phyloP scores from a whole-genome alignment of 164 flowering plant genomes.

The Echeveria elegans region DNA sequence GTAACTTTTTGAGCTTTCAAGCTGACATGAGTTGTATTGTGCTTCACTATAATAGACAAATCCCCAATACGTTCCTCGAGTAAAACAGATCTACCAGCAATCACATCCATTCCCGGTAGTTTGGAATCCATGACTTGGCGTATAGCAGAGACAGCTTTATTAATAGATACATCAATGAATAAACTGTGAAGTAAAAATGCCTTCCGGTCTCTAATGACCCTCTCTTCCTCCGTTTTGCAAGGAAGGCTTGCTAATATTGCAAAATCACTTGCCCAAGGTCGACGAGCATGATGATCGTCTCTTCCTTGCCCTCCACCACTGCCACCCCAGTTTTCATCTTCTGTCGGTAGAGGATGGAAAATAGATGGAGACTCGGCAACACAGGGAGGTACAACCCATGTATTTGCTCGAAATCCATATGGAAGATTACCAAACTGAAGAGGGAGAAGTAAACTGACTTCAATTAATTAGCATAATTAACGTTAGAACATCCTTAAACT shows the following conservation, averaged over 20 bases:
- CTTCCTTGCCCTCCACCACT: conserved; percentile 88
- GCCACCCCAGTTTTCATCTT: conserved; percentile 96
- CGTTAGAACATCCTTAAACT: not conserved
- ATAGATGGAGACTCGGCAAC: conserved; percentile 45
- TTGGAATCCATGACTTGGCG: conserved; percentile 32
- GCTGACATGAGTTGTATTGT: conserved; percentile 41
- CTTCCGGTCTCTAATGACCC: conserved; percentile 76
- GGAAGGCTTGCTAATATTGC: conserved; percentile 71
- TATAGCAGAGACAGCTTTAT: conserved; percentile 66
- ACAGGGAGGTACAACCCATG: conserved; percentile 81
- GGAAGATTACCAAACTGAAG: conserved; percentile 97
- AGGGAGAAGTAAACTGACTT: not conserved
- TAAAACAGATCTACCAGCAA: conserved; percentile 23
- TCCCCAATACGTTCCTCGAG: conserved; percentile 65
- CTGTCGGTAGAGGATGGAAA: conserved; percentile 57
- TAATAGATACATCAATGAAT: conserved; percentile 68
- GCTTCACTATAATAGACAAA: conserved; percentile 42
- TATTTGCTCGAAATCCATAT: conserved; percentile 87
- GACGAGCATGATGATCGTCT: conserved; percentile 44
- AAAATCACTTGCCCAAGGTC: conserved; percentile 87
- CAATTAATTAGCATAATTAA: not conserved
- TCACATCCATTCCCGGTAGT: conserved; percentile 9
- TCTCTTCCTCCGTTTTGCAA: conserved; percentile 90
- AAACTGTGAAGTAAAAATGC: conserved; percentile 82
- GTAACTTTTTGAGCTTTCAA: conserved; percentile 26